These are phyloP conservation scores for Phytophthora hybrid DNA, from an alignment of 352 stramenopile genomes.

Conservation along the genomic window DNA sequence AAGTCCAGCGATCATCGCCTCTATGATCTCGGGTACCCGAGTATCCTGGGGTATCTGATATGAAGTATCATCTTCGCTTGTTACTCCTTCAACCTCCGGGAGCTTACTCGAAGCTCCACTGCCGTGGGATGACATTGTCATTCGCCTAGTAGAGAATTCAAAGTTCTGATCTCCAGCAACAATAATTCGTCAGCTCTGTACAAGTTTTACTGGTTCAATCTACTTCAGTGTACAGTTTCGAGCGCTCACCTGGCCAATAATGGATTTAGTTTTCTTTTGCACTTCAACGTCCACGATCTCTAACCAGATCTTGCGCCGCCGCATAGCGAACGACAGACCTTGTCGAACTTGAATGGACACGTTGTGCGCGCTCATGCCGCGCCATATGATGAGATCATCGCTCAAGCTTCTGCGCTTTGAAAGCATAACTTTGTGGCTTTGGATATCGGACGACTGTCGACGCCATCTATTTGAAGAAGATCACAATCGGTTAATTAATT, in stretches of 20 bases:
- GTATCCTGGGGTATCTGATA: slow-evolving; percentile 27
- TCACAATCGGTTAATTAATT: background rate
- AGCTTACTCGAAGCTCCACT: slow-evolving; percentile 3
- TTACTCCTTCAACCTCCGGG: background rate
- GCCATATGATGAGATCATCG: slow-evolving; percentile 66
- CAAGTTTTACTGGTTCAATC: background rate
- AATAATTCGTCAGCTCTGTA: background rate
- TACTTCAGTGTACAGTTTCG: no score
- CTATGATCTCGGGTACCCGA: slow-evolving; percentile 43
- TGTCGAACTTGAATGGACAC: slow-evolving; percentile 45
- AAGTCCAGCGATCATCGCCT: slow-evolving; percentile 32
- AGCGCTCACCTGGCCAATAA: slow-evolving; percentile 46
- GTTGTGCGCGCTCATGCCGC: slow-evolving; percentile 63
- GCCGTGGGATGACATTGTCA: slow-evolving; percentile 22
- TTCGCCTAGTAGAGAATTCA: slow-evolving; percentile 42
- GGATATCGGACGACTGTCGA: background rate
- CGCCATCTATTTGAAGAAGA: slow-evolving; percentile 10
- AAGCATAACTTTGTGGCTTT: slow-evolving; percentile 35
- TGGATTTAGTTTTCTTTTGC: slow-evolving; percentile 57
- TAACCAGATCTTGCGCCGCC: slow-evolving; percentile 58
- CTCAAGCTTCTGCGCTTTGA: slow-evolving; percentile 62
- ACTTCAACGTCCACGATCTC: slow-evolving; percentile 59
- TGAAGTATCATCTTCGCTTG: slow-evolving; percentile 14
- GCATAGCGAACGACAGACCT: slow-evolving; percentile 47
- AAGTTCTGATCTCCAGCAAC: slow-evolving; percentile 39